Evolutionary conservation across 2,329 filamentous ascomycete species (phyloP).

Genomic region (Teratosphaeria zuluensis): DNA sequence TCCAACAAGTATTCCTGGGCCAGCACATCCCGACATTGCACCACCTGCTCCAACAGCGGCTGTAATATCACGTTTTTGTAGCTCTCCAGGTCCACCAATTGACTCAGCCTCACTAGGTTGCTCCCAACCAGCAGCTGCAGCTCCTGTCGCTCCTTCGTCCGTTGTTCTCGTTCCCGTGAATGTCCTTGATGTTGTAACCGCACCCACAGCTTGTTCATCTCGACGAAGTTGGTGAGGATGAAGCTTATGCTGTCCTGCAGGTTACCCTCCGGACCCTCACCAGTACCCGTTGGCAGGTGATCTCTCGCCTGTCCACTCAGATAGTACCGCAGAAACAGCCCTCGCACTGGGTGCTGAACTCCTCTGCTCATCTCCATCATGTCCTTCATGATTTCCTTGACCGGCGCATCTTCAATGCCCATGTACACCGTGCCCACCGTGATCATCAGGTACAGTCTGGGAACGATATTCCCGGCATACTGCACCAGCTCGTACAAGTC

Average conservation of each 20-base stretch:
- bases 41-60: slow-evolving; percentile 88
- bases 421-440: slow-evolving; percentile 99
- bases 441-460: slow-evolving; percentile 95
- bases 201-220: slow-evolving; percentile 99
- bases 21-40: slow-evolving; percentile 92
- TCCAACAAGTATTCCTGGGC: slow-evolving; percentile 96
- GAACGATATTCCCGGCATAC: slow-evolving; percentile 96
- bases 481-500: slow-evolving; percentile 97
- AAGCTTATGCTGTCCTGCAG: slow-evolving; percentile 97
- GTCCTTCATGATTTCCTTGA: slow-evolving; percentile 99
- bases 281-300: slow-evolving; percentile 66
- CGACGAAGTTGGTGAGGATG: slow-evolving; percentile 94
- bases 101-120: slow-evolving; percentile 89
- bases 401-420: slow-evolving; percentile 93
- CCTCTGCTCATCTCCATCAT: slow-evolving; percentile 99
- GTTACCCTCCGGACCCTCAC: slow-evolving; percentile 90
- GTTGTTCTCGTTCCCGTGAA: slow-evolving; percentile 84
- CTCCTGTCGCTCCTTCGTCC: slow-evolving; percentile 90
- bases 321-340: slow-evolving; percentile 92
- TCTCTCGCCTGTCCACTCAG: slow-evolving; percentile 91
- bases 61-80: slow-evolving; percentile 87
- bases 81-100: slow-evolving; percentile 86
- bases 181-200: slow-evolving; percentile 94
- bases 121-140: slow-evolving; percentile 91
- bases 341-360: slow-evolving; percentile 92